Base-by-base conservation (phyloP, 345 rosid species). In the Pugionium dolabratum region DNA sequence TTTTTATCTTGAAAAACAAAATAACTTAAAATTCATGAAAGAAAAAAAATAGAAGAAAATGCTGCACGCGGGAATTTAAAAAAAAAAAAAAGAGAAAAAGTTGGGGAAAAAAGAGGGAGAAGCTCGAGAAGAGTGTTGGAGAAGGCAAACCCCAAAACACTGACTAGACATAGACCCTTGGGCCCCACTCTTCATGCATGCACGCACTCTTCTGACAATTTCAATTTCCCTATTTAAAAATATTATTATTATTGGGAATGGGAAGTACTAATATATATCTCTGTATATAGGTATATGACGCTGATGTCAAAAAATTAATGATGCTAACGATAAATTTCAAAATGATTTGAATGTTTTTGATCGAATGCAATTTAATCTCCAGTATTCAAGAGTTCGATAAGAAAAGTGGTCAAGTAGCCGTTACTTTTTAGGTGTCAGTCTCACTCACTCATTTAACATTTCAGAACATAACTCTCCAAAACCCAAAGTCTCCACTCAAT, bases 181-280 rank as follows among this genome's bases (percentile, higher is more conserved):
- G 76, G 71, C 71, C 71, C 76, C 66, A 58, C 66, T 64, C 70
- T 71, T 63, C 59, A 71, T 71, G 75, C 75, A 68, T 68, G 56
- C 72, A 47, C 70, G 47, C 72, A 40, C 76, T 64, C 59, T 57
- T 72, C 76, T 72, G 66, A 42, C 71, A 49, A 8, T 58, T 49
- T 41, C 18, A 18, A 18, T 18, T 18, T 18, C 18, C 18, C 18
- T 18, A 18, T 18, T 18, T 18, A 18, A 0, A 18, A 18, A 18
- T 18, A 0, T 0, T 18, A 18, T 56, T 62, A n/a, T 4, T 42
- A 31, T 29, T 50, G 52, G 26, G 18, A 18, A 18, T 18, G 18
- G 18, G 18, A 32, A 9, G 51, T 28, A 32, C 37, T 26, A 49
- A 27, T 29, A 29, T n/a, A 36, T 8, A 30, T n/a, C n/a, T n/a